Conservation (phyloP, 2,329 filamentous ascomycete genomes). For the Metarhizium rileyi region DNA sequence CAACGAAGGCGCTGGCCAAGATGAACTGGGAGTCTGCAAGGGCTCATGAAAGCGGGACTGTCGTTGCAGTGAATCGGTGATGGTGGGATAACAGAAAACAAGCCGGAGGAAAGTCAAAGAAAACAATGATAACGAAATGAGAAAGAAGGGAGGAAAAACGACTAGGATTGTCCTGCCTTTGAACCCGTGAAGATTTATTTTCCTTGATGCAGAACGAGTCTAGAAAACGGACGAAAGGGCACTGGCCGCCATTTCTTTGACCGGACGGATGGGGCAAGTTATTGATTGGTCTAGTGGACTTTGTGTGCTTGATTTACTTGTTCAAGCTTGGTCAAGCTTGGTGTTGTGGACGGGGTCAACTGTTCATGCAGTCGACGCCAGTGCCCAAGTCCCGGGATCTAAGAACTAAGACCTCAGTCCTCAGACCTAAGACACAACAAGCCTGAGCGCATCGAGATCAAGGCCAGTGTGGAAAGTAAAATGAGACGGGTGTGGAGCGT, state of each 20-base stretch:
- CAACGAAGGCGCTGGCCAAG: not conserved
- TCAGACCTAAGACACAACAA: not conserved
- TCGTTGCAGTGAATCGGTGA: not conserved
- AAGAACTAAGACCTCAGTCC: not conserved
- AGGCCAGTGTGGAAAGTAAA: constrained; percentile 5
- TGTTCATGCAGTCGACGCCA: constrained; percentile 6
- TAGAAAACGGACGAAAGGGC: not conserved
- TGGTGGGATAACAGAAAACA: not conserved
- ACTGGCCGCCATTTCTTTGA: constrained; percentile 3
- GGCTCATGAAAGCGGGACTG: not conserved
- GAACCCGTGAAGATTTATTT: not conserved
- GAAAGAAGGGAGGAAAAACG: not conserved
- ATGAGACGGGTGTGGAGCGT: constrained; percentile 1
- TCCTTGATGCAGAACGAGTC: not conserved
- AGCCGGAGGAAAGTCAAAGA: not conserved
- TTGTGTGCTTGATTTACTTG: not conserved
- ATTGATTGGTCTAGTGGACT: no score
- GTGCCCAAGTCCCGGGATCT: constrained; percentile 5
- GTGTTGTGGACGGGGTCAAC: constrained; percentile 3
- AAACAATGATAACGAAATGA: not conserved
- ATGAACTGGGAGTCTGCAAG: not conserved
- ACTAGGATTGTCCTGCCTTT: not conserved
- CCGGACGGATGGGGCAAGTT: constrained; percentile 7
- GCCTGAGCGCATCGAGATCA: not conserved
- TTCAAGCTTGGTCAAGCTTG: not conserved